A percentile compares a stretch with the other conserved stretches of the same genome.
Evolutionary conservation across 2,329 filamentous ascomycete genomes (phyloP).

Genomic region (Xylariaceae sp.): DNA sequence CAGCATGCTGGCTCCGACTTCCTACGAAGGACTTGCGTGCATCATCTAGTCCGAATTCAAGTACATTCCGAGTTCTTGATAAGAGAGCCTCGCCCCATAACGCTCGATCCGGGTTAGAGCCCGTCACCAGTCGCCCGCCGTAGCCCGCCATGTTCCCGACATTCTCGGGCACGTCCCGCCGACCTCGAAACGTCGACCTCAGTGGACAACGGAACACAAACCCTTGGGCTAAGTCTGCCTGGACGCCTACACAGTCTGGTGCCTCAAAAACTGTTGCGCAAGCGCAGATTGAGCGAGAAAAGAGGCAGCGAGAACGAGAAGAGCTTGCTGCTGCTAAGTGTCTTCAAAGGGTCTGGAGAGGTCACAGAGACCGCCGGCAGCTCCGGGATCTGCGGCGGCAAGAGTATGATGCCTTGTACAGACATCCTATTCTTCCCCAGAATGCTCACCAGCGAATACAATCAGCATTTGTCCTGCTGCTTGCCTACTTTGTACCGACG

Average conservation of each 20-base stretch:
- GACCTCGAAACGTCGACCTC: slow-evolving; percentile 88
- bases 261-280: slow-evolving; percentile 75
- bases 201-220: slow-evolving; percentile 73
- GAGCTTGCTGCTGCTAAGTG: slow-evolving; percentile 66
- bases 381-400: slow-evolving; percentile 52
- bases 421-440: slow-evolving; percentile 30
- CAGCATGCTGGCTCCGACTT: slow-evolving; percentile 12
- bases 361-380: slow-evolving; percentile 58
- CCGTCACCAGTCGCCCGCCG: not conserved
- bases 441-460: slow-evolving; percentile 28
- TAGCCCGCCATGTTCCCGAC: slow-evolving; percentile 71
- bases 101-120: not conserved
- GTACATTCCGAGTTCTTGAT: not conserved
- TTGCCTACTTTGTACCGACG: slow-evolving; percentile 46
- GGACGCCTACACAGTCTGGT: slow-evolving; percentile 55
- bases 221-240: slow-evolving; percentile 65
- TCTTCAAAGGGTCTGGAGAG: slow-evolving; percentile 81
- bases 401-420: slow-evolving; percentile 18
- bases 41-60: not conserved
- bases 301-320: slow-evolving; percentile 76
- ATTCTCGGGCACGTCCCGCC: slow-evolving; percentile 83
- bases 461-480: slow-evolving; percentile 44
- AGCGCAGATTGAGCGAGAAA: slow-evolving; percentile 79
- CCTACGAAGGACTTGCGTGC: slow-evolving; percentile 3
- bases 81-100: not conserved